A percentile compares a stretch with the other conserved stretches of the same genome.
Conservation (phyloP, 108 stramenopile species). For the Aurantiochytrium sp. region DNA sequence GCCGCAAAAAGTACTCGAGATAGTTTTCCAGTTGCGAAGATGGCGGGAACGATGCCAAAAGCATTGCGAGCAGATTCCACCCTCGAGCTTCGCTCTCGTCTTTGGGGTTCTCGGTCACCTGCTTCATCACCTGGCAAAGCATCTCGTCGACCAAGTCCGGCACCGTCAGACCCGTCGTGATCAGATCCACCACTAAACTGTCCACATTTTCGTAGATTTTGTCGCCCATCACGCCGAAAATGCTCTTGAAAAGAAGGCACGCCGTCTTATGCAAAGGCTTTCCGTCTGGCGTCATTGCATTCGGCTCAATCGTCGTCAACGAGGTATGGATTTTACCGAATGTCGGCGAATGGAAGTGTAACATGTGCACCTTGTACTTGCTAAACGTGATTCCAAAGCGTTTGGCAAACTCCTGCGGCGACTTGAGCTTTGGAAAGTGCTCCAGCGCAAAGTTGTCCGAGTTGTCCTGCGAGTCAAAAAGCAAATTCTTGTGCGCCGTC, state of each 20-base stretch:
- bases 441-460: slow-evolving; percentile 8
- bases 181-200: not conserved
- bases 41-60: slow-evolving; percentile 41
- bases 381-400: not conserved
- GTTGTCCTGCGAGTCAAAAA: not conserved
- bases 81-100: slow-evolving; percentile 29
- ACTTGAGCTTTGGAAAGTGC: slow-evolving; percentile 6
- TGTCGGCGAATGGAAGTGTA: not conserved
- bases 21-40: slow-evolving; percentile 41
- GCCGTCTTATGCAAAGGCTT: slow-evolving; percentile 2
- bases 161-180: not conserved
- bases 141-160: slow-evolving; percentile 35
- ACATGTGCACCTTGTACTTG: slow-evolving; percentile 5
- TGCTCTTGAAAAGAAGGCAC: not conserved
- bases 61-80: slow-evolving; percentile 44
- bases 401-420: slow-evolving; percentile 13
- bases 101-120: slow-evolving; percentile 45
- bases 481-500: not conserved
- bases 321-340: not conserved
- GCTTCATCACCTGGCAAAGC: slow-evolving; percentile 52
- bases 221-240: slow-evolving; percentile 1
- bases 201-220: slow-evolving; percentile 5
- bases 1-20: slow-evolving; percentile 31
- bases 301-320: slow-evolving; percentile 2
- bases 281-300: not conserved